Percentiles rank a stretch among this genome's conserved stretches.
These are phyloP conservation scores for Trichoderma asperellum DNA, from an alignment of 2,329 filamentous ascomycete species.

Conservation along the genomic window DNA sequence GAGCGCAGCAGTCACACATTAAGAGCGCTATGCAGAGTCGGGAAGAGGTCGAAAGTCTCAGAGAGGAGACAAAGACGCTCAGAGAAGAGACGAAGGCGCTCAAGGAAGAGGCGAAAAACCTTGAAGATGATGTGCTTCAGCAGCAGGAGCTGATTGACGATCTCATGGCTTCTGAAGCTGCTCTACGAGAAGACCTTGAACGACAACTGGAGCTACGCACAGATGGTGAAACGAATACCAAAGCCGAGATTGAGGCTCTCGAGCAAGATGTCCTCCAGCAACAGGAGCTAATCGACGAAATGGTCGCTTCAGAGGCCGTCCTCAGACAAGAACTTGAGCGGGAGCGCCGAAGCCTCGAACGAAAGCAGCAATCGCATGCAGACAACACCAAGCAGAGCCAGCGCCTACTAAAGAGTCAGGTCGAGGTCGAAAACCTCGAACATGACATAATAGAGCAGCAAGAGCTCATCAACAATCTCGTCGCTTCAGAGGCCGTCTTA, in stretches of 20 bases:
- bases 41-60: conserved; percentile 69
- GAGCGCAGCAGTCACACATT: conserved; percentile 36
- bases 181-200: conserved; percentile 45
- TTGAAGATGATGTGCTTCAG: conserved; percentile 73
- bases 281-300: conserved; percentile 64
- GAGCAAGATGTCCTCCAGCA: conserved; percentile 72
- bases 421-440: conserved; percentile 70
- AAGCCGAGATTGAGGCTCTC: conserved; percentile 68
- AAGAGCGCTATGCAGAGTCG: conserved; percentile 58
- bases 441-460: conserved; percentile 73
- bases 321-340: conserved; percentile 57
- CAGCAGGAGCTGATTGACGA: conserved; percentile 68
- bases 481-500: conserved; percentile 61
- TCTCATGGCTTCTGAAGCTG: conserved; percentile 59
- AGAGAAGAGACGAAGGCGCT: conserved; percentile 56
- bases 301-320: conserved; percentile 57
- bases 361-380: conserved; percentile 36
- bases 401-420: conserved; percentile 65
- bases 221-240: conserved; percentile 59
- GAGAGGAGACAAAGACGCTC: conserved; percentile 55
- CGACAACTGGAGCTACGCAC: conserved; percentile 30
- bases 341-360: conserved; percentile 44
- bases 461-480: conserved; percentile 61
- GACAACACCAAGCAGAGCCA: conserved; percentile 58
- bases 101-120: conserved; percentile 59